Conservation (phyloP, 306 rosid species). For the Lathyrus sativus region DNA sequence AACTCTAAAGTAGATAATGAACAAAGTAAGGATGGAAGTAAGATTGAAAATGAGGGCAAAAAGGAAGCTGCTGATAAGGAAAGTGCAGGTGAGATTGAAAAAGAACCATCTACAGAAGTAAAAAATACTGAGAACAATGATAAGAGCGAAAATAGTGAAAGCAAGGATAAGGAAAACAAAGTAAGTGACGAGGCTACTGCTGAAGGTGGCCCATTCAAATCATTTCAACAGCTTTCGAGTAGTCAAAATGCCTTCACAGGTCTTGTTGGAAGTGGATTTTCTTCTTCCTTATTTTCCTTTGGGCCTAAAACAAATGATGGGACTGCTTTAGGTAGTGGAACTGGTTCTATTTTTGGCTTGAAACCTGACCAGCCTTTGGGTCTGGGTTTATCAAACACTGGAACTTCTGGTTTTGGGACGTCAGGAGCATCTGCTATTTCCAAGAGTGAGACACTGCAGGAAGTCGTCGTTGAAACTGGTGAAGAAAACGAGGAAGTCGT, state of each 20-base stretch:
- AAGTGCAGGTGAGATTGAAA: conserved; percentile 42
- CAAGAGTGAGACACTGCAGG: conserved; percentile 74
- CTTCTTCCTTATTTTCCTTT: conserved; percentile 76
- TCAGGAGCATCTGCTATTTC: conserved; percentile 54
- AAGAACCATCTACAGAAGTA: conserved; percentile 21
- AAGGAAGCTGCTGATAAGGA: conserved; percentile 35
- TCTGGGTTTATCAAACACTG: conserved; percentile 68
- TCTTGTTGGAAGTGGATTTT: conserved; percentile 88
- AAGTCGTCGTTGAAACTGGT: conserved; percentile 85
- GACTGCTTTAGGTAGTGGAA: conserved; percentile 33
- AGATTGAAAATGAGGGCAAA: conserved; percentile 40
- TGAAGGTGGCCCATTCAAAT: conserved; percentile 65
- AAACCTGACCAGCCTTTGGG: conserved; percentile 61
- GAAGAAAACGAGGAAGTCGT: conserved; percentile 83
- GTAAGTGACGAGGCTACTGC: conserved; percentile 47
- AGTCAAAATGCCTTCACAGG: conserved; percentile 96
- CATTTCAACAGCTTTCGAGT: conserved; percentile 87
- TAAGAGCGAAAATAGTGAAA: conserved; percentile 33
- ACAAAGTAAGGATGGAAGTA: conserved; percentile 28
- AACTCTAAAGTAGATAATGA: conserved; percentile 40
- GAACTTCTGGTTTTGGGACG: conserved; percentile 65
- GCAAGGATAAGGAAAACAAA: conserved; percentile 47
- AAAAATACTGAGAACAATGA: conserved; percentile 36
- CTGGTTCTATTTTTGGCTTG: conserved; percentile 54
- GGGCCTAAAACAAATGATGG: conserved; percentile 66